Base-by-base conservation (phyloP, 2,329 filamentous ascomycete species). In the Thermothelomyces thermophilus region DNA sequence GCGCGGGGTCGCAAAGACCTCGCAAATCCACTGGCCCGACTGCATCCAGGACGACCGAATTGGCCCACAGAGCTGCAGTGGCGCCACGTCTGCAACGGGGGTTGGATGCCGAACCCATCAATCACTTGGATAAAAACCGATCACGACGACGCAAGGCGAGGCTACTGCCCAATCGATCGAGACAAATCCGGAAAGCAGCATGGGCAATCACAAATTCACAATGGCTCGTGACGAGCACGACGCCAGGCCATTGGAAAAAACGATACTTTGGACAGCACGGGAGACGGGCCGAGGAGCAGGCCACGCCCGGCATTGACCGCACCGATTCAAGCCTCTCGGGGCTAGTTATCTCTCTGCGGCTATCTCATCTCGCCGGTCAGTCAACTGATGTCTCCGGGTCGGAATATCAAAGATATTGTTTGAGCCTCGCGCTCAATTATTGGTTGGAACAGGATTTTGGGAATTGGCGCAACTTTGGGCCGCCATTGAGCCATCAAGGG, bases 1-100 rank as follows among this genome's bases (percentile, higher is more conserved):
- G 33, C 55, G 52, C 60, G 58, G 61, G 59, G 60, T 57, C 55
- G 58, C 58, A 61, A 57, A 60, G 60, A n/a, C n/a, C n/a, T n/a
- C 61, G 57, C 62, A 62, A 59, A 63, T 59, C 64, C 66, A 67
- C 64, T 62, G 63, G 61, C 64, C 67, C 63, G 66, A 66, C 64
- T 62, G 63, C 60, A 63, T 67, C 62, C 60, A 63, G 63, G 61
- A 50, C 47, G 55, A 54, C 48, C 52, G 50, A 59, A 67, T 65
- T 66, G 64, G 66, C 55, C 59, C 60, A 59, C 58, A 50, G 42
- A 53, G 56, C 55, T 59, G 61, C 60, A 66, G 61, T 66, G 63
- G 66, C 63, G 66, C 68, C 68, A 71, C 67, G 67, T 70, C 64
- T 19, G 66, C 53, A 51, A 58, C 46, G 47, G 51, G 52, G 53